Evolutionary conservation across 306 rosid genomes (phyloP).

Genomic region (Rosa multiflora): DNA sequence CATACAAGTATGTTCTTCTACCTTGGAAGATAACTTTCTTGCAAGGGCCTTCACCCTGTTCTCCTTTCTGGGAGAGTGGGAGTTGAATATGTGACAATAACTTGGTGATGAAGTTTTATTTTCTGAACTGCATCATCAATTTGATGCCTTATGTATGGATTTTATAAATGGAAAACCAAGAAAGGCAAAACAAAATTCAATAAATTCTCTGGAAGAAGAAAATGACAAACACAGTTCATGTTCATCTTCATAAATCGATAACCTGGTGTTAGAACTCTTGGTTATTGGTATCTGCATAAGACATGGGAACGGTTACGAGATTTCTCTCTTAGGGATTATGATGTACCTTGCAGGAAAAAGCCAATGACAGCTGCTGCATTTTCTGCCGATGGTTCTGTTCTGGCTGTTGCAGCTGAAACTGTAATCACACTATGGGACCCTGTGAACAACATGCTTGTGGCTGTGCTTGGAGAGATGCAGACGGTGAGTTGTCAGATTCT

Average conservation of each 20-base stretch:
- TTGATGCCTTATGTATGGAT: not conserved
- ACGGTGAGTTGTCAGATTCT: slow-evolving; percentile 42
- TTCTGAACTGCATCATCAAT: not conserved
- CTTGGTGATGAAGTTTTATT: not conserved
- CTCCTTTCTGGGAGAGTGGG: slow-evolving; percentile 3
- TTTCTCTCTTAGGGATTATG: slow-evolving; percentile 23
- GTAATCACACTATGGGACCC: slow-evolving; percentile 96
- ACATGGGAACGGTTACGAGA: not conserved
- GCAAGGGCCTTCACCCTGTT: not conserved
- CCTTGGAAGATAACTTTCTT: slow-evolving; percentile 16
- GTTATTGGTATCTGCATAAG: not conserved
- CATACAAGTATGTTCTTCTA: slow-evolving; percentile 71
- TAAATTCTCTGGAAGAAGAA: not conserved
- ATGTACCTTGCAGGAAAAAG: slow-evolving; percentile 55
- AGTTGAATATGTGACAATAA: not conserved
- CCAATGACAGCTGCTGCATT: slow-evolving; percentile 88
- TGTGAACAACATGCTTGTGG: slow-evolving; percentile 68
- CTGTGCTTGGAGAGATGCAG: slow-evolving; percentile 72
- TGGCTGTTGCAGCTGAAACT: slow-evolving; percentile 92
- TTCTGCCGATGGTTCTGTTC: slow-evolving; percentile 90
- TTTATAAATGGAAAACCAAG: not conserved
- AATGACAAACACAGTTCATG: not conserved
- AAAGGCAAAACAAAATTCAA: not conserved
- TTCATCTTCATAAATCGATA: not conserved
- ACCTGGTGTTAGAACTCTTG: slow-evolving; percentile 2